Base-by-base conservation (phyloP, 2,329 filamentous ascomycete species). In the Leptographium wingfieldii region DNA sequence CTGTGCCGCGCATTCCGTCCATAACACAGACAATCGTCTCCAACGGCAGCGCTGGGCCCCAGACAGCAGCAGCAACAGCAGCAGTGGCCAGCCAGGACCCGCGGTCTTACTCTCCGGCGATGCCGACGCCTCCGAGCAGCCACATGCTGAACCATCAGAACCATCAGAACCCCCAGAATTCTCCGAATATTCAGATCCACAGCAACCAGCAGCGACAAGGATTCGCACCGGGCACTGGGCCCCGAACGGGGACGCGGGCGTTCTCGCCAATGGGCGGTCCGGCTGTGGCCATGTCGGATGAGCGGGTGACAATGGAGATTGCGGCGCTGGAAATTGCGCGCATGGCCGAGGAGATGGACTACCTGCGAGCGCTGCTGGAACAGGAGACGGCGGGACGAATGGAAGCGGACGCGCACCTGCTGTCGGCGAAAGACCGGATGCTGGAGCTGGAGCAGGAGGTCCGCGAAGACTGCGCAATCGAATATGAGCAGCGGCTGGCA, bases 1-100 rank as follows among this genome's bases (percentile, higher is more conserved):
- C 92, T 0, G 90, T 96, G 1, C 91, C 92, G 6, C 86, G 92
- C 5, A 83, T 95, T 9, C 92, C 92, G 0, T 94, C 88, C 55
- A 84, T 92, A 57, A 88, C 87, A 0, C 84, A 84, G 51, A 88
- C 86, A 0, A 88, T 94, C 40, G 69, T 80, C 19, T 73, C 73
- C 14, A 67, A 68, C 46, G 51, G 55, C 56, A 43, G 40, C 40
- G 19, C 3, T 19, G 40, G 40, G 14, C 19, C 40, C 6, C 40
- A 43, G 12, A 19, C 40, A 4, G 40, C 40, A 43, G 31, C 63
- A 57, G 46, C 65, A 58, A 6, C 66, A 29, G 40, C 40, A 43
- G 40, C 40, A 43, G 11, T 11, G 9, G 52, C 25, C n/a, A 29
- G 52, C n/a, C 29, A 55, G 29, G 5, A 31, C 31, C 27, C 29